These are phyloP conservation scores for Arthrinium phaeospermum DNA, from an alignment of 2,329 filamentous ascomycete species.

Conservation along the genomic window DNA sequence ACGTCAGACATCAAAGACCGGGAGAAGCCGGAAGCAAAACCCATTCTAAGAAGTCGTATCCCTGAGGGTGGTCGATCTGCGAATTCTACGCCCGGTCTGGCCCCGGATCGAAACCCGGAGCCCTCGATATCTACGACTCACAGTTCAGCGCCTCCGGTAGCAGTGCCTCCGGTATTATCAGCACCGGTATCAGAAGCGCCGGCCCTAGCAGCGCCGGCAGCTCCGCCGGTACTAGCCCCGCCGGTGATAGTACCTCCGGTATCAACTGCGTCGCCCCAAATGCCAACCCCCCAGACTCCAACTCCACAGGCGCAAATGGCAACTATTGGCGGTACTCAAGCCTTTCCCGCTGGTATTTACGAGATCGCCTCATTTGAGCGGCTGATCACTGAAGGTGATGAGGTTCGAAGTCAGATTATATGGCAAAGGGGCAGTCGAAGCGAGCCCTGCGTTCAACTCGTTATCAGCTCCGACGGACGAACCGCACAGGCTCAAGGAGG, in stretches of 20 bases:
- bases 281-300: neutral
- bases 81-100: neutral
- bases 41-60: neutral
- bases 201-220: neutral
- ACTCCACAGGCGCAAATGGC: neutral
- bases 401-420: neutral
- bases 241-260: neutral
- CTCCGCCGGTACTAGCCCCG: neutral
- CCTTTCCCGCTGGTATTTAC: neutral
- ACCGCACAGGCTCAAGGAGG: neutral
- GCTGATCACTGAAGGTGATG: neutral
- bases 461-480: neutral
- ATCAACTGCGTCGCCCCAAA: neutral
- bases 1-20: neutral
- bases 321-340: neutral
- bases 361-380: neutral
- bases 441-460: conserved; percentile 1
- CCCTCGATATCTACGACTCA: neutral
- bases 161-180: neutral
- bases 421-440: conserved; percentile 4
- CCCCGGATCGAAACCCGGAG: neutral
- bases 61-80: neutral
- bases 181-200: neutral
- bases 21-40: neutral
- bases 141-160: neutral